Conservation (phyloP, 1,139 yeast genomes). For the Yamadazyma diospyri region DNA sequence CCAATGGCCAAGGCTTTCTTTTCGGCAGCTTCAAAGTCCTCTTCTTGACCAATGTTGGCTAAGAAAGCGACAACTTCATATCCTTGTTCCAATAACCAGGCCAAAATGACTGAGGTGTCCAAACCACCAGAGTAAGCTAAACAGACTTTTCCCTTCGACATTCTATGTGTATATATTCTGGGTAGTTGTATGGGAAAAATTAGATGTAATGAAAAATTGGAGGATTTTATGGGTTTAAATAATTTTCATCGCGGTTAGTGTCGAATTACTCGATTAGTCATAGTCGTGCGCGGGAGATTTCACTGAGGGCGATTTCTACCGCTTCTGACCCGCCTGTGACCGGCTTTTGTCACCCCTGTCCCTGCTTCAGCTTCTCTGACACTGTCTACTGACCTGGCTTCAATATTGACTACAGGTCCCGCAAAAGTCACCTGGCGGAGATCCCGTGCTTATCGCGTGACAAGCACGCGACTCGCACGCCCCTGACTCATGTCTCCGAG, state of each 20-base stretch:
- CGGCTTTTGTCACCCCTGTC: no score
- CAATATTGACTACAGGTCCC: no score
- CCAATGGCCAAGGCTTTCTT: constrained; percentile 95
- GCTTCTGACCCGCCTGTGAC: no score
- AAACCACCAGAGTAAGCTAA: constrained; percentile 99
- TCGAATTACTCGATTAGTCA: constrained; percentile 23
- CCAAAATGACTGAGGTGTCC: constrained; percentile 95
- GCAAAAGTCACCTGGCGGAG: no score
- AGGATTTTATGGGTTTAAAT: constrained; percentile 20
- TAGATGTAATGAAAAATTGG: constrained; percentile 17
- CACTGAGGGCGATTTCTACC: no score
- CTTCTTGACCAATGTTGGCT: constrained; percentile 98
- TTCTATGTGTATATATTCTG: no score
- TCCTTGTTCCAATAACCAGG: constrained; percentile 97
- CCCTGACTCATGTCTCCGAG: no score
- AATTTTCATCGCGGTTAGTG: constrained; percentile 34
- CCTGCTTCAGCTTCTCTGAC: no score
- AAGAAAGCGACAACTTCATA: constrained; percentile 97
- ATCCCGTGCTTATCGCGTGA: no score
- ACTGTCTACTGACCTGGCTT: no score
- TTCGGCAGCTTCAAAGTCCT: constrained; percentile 96
- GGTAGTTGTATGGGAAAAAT: background rate
- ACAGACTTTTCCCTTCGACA: constrained; percentile 98
- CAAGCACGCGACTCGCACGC: no score
- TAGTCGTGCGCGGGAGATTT: no score